phyloP scores from a whole-genome alignment of 2,329 filamentous ascomycete species.

The Stachybotrys echinatus region DNA sequence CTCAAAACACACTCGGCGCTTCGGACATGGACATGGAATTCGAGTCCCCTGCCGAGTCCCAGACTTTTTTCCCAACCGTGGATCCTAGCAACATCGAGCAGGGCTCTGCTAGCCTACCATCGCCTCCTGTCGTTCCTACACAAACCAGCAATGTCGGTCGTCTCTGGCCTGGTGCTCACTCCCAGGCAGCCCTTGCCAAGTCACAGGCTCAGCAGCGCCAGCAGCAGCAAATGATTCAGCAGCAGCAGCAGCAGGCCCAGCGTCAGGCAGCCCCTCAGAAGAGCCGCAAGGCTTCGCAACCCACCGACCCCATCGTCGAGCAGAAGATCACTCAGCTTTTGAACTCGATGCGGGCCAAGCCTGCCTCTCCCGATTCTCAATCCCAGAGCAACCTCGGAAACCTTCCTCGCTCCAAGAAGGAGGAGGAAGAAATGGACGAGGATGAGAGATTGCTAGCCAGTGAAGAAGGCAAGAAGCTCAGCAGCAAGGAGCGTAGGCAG shows the following conservation, averaged over 20 bases:
- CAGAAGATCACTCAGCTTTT: slow-evolving; percentile 92
- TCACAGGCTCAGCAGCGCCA: slow-evolving; percentile 65
- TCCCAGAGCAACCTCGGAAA: slow-evolving; percentile 52
- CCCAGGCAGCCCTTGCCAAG: slow-evolving; percentile 76
- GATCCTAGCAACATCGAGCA: slow-evolving; percentile 73
- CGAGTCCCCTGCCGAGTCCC: slow-evolving; percentile 40
- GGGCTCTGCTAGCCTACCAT: slow-evolving; percentile 34
- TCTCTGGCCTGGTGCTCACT: slow-evolving; percentile 91
- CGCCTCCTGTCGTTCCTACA: slow-evolving; percentile 40
- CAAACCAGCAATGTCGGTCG: slow-evolving; percentile 59
- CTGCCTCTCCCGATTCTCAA: slow-evolving; percentile 42
- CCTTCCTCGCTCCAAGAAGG: slow-evolving; percentile 75
- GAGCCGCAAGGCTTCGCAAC: slow-evolving; percentile 46
- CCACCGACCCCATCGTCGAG: slow-evolving; percentile 69
- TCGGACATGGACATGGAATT: slow-evolving; percentile 62
- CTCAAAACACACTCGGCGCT: slow-evolving; percentile 52
- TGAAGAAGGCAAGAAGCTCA: slow-evolving; percentile 98
- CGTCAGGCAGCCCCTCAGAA: slow-evolving; percentile 42
- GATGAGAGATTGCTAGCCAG: slow-evolving; percentile 91
- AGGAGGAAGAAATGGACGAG: slow-evolving; percentile 98
- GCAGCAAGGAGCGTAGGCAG: slow-evolving; percentile 92
- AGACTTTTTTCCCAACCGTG: slow-evolving; percentile 54
- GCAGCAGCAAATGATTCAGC: slow-evolving; percentile 53
- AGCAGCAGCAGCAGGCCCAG: slow-evolving; percentile 40
- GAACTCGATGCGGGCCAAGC: slow-evolving; percentile 83